Evolutionary conservation across 2,329 filamentous ascomycete genomes (phyloP), one percentile per base, ranked within the genome.

Genomic region (Esteya vermicola): DNA sequence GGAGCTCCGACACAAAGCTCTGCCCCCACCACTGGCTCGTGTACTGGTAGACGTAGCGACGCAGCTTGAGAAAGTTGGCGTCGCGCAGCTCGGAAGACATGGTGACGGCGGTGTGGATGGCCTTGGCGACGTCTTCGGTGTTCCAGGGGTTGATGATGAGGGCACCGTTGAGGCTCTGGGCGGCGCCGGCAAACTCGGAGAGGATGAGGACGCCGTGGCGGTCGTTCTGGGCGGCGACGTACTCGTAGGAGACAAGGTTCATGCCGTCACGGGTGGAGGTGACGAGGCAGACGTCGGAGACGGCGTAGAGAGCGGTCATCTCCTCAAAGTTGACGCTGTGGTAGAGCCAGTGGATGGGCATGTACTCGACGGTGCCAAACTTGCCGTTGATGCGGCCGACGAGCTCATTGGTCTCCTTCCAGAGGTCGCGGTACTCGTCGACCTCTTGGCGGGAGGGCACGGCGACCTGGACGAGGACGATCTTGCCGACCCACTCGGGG

Each of bases 91-190:
- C 88, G 16, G 86, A 77, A 39, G 81, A 81, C 85, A 96, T 95
- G 40, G 88, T 94, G 33, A 96, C 86, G n/a, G 89, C 85, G 49
- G 94, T 86, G 59, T 95, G 83, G 50, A 96, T 88, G 6, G 88
- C 85, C 52, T 86, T 84, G 31, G 89, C 88, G 28, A 96, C 68
- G 59, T 96, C 89, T 55, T 95, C 88, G 0, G 88, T 95, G 58
- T 96, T 96, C 91, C 91, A 98, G 1, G 91, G 91, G 60, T 98
- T 98, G 54, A 96, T 85, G 40, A 96, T 88, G 38, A 96, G 69
- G 50, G 84, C 86, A 45, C 89, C 89, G 50, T 93, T 95, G 43
- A 98, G 70, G 46, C 83, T 91, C 61, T 96, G 91, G 1, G 91
- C 89, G 8, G 91, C 91, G 33, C 91, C 91, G 0, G 91, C 88